phyloP scores from a whole-genome alignment of 352 stramenopile genomes.

The Phytophthora cactorum region DNA sequence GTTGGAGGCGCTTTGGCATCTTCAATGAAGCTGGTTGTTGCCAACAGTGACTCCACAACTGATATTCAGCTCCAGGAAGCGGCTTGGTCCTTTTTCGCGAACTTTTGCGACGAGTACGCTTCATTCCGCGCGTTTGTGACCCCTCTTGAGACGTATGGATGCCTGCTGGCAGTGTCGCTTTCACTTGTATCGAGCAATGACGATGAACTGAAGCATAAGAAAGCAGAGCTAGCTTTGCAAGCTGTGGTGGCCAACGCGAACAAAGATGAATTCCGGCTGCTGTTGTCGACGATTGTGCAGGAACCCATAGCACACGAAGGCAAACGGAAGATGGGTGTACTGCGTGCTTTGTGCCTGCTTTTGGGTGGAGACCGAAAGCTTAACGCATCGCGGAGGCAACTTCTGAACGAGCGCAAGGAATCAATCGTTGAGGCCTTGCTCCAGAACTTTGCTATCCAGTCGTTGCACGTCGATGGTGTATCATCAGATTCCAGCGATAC shows the following conservation, averaged over 20 bases:
- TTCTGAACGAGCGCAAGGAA: slow-evolving; percentile 63
- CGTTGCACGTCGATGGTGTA: slow-evolving; percentile 16
- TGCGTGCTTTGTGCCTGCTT: slow-evolving; percentile 61
- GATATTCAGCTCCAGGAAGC: slow-evolving; percentile 24
- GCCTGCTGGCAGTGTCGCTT: slow-evolving; percentile 60
- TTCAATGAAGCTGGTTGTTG: slow-evolving; percentile 55
- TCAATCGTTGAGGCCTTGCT: slow-evolving; percentile 52
- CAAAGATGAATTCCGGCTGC: slow-evolving; percentile 74
- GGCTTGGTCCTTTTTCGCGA: slow-evolving; percentile 60
- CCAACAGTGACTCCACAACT: slow-evolving; percentile 3
- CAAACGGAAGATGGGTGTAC: slow-evolving; percentile 53
- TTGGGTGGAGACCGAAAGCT: slow-evolving; percentile 73
- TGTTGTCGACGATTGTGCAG: slow-evolving; percentile 61
- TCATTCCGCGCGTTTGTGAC: slow-evolving; percentile 51
- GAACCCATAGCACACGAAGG: slow-evolving; percentile 50
- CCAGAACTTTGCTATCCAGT: slow-evolving; percentile 49
- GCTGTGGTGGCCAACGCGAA: slow-evolving; percentile 61
- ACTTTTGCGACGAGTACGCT: slow-evolving; percentile 60
- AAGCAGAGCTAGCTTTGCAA: slow-evolving; percentile 39
- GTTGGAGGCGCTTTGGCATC: slow-evolving; percentile 41
- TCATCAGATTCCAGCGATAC: background rate
- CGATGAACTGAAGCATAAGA: slow-evolving; percentile 4
- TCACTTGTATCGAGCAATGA: slow-evolving; percentile 22
- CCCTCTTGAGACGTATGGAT: slow-evolving; percentile 65
- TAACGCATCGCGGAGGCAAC: slow-evolving; percentile 47